A percentile compares a stretch with the other conserved stretches of the same genome.
Evolutionary conservation across 495 filamentous ascomycete genomes (phyloP).

Genomic region (Trichoderma asperelloides): DNA sequence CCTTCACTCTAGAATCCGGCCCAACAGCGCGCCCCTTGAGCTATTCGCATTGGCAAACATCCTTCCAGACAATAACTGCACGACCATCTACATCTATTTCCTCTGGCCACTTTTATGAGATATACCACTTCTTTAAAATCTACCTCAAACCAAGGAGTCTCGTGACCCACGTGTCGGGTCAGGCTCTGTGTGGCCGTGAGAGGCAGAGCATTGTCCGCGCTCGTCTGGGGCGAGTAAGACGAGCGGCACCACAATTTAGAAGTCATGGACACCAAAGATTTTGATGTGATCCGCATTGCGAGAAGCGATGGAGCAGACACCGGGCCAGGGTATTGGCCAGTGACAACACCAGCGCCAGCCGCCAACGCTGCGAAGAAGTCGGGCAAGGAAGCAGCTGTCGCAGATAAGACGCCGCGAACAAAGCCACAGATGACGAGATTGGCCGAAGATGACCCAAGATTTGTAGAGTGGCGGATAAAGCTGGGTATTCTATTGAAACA

Average conservation of each 20-base stretch:
- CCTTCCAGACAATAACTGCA: background rate
- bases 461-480: constrained; percentile 11
- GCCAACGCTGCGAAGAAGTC: background rate
- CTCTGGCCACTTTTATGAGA: background rate
- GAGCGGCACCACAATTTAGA: background rate
- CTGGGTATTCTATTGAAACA: constrained; percentile 11
- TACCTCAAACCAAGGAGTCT: background rate
- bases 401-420: background rate
- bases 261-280: constrained; percentile 9
- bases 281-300: constrained; percentile 9
- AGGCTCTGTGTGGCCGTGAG: background rate
- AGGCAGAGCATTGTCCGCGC: background rate
- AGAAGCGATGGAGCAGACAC: constrained; percentile 11
- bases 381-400: background rate
- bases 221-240: background rate
- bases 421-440: constrained; percentile 11
- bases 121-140: background rate
- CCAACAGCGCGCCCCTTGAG: background rate
- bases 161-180: background rate
- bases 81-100: background rate
- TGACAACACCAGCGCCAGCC: background rate
- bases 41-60: background rate
- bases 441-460: constrained; percentile 11
- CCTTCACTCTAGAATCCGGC: background rate
- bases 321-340: constrained; percentile 11